Conservation (phyloP, 805 yeast genomes). For the Saccharomyces mikatae region DNA sequence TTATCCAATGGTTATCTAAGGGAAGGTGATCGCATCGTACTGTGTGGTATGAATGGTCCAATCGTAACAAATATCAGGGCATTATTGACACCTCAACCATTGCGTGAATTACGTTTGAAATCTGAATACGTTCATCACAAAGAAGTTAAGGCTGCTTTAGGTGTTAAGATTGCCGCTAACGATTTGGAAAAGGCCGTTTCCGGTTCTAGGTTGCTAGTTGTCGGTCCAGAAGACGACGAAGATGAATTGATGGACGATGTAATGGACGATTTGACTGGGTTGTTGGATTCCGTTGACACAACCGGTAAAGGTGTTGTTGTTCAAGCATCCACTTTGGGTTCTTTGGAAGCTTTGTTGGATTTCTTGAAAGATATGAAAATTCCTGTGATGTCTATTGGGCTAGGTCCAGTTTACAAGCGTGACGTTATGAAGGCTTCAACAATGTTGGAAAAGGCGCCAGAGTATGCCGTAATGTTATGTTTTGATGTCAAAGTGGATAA, state of each 20-base stretch:
- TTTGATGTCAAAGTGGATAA: conserved; percentile 95
- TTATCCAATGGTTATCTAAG: conserved; percentile 90
- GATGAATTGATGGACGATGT: conserved; percentile 96
- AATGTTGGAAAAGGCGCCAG: conserved; percentile 94
- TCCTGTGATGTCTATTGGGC: conserved; percentile 96
- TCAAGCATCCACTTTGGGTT: conserved; percentile 97
- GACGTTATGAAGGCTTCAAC: conserved; percentile 97
- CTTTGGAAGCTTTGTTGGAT: conserved; percentile 91
- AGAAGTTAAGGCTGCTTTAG: conserved; percentile 97
- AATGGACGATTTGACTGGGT: conserved; percentile 94
- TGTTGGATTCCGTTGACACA: conserved; percentile 88
- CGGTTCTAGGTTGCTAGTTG: conserved; percentile 91
- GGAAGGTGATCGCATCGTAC: conserved; percentile 91
- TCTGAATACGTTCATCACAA: conserved; percentile 95
- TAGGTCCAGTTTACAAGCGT: conserved; percentile 96
- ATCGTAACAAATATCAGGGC: conserved; percentile 95
- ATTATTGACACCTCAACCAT: conserved; percentile 91
- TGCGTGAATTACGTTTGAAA: conserved; percentile 91
- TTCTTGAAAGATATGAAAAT: conserved; percentile 97
- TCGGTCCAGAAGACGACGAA: conserved; percentile 95
- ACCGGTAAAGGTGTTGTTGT: conserved; percentile 96
- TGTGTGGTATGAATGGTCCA: conserved; percentile 98
- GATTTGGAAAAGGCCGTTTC: conserved; percentile 98
- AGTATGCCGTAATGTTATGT: conserved; percentile 94
- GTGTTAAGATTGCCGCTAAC: conserved; percentile 96